Percentiles rank a stretch among this genome's conserved stretches.
Conservation (phyloP, 1,139 yeast genomes). For the Kodamaea suecica region DNA sequence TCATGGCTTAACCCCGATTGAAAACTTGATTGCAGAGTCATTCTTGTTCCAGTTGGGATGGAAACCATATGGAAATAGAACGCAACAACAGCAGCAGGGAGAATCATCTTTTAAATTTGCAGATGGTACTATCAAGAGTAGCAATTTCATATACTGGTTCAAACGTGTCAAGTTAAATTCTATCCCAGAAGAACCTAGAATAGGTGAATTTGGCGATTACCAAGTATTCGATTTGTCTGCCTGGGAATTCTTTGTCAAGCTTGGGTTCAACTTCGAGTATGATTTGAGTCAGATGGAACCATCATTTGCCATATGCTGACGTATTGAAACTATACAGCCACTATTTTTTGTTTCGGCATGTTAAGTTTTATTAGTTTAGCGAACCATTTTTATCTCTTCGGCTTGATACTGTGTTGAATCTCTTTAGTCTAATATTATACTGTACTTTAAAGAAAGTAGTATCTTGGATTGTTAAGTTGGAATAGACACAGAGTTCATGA, state of each 20-base stretch:
- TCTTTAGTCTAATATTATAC: background rate
- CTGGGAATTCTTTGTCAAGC: slow-evolving; percentile 44
- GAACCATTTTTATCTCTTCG: background rate
- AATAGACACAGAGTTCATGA: too few species aligned
- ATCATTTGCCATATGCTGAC: slow-evolving; percentile 23
- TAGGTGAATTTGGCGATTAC: slow-evolving; percentile 38
- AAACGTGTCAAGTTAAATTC: slow-evolving; percentile 27
- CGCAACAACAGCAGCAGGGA: slow-evolving; percentile 6
- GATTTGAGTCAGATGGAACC: slow-evolving; percentile 31
- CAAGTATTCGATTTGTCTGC: slow-evolving; percentile 43
- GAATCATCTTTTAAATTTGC: slow-evolving; percentile 7
- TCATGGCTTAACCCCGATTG: slow-evolving; percentile 49
- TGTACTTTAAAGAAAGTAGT: background rate
- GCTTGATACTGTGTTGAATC: background rate
- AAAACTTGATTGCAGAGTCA: slow-evolving; percentile 41
- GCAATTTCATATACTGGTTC: slow-evolving; percentile 35
- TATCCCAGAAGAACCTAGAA: slow-evolving; percentile 14
- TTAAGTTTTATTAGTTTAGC: background rate
- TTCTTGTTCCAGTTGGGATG: slow-evolving; percentile 42
- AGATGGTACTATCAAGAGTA: slow-evolving; percentile 8
- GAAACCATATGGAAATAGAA: slow-evolving; percentile 34
- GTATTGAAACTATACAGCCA: slow-evolving; percentile 7
- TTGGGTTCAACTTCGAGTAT: slow-evolving; percentile 37
- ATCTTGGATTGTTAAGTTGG: background rate
- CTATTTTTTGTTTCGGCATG: slow-evolving; percentile 3